Base-by-base conservation (phyloP, 2,329 filamentous ascomycete genomes). In the Arthrobotrys sphaeroides region DNA sequence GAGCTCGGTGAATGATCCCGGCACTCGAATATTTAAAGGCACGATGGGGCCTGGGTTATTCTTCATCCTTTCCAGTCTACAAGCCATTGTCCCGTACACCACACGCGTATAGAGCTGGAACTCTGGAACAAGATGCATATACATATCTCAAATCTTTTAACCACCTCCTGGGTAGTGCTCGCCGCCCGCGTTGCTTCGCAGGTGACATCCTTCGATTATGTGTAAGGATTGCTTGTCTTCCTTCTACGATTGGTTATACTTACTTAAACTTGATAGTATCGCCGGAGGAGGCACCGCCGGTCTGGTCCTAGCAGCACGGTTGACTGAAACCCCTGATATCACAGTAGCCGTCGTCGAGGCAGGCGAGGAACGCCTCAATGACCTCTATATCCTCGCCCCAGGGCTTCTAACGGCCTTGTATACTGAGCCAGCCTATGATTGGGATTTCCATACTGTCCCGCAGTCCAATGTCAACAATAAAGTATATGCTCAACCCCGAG, bases 371-470 rank as follows among this genome's bases (percentile, higher is more conserved):
- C 42, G 69, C 7, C 28, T 62, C 20, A 26, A 42, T 24, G 69
- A 73, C 24, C 53, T 67, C 20, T 61, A 22, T 26, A 73, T 73
- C 20, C 69, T 73, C 28, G 69, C 69, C 12, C 69, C 69, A 9
- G 69, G 69, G 2, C 51, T 73, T 36, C 13, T 55, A 12, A 67
- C 69, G 22, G 69, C 61, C 3, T n/a, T 73, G 7, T 73, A 73
- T 22, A 67, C 69, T n/a, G 49, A 55, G 28, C 61, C 69, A 2
- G 18, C 53, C 1, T 81, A 81, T 38, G 81, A 86, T 77, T 84
- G 85, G 81, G 84, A 83, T 76, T 85, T 86, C 78, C 81, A 83
- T 9, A 84, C 84, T 0, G 78, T 81, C 3, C 79, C 83, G 0
- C 84, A 85, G 53, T 20, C 80, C 0, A 76, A 79, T 16, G 81